Evolutionary conservation across 2,329 filamentous ascomycete genomes (phyloP).

Genomic region (Sclerotinia trifoliorum): DNA sequence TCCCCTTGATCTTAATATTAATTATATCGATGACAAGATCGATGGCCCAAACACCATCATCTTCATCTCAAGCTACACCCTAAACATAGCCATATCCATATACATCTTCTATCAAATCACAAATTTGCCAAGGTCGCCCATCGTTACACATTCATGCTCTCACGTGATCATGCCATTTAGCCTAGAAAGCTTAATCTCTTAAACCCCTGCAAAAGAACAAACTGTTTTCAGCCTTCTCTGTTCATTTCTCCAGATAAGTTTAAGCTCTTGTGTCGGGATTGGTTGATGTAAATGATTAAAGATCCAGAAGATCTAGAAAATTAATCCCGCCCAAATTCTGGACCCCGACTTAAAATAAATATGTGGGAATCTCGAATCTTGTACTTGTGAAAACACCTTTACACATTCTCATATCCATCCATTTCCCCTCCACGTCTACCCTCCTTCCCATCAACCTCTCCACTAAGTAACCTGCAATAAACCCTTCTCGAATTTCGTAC

Average conservation of each 20-base stretch:
- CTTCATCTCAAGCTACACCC: not conserved
- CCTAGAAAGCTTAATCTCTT: conserved; percentile 9
- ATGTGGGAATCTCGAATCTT: conserved; percentile 15
- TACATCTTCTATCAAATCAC: not conserved
- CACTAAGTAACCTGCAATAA: not conserved
- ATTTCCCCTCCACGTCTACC: not conserved
- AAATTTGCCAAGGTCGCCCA: not conserved
- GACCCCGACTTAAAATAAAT: conserved; percentile 8
- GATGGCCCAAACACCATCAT: too few relatives aligned
- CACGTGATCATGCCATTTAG: not conserved
- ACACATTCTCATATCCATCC: not conserved
- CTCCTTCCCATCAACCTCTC: not conserved
- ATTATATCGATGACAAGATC: too few relatives aligned
- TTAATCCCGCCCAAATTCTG: conserved; percentile 18
- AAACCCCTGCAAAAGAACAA: conserved; percentile 18
- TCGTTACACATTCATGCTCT: not conserved
- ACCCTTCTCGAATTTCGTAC: not conserved
- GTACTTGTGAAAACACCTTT: conserved; percentile 6
- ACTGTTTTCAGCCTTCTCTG: conserved; percentile 3
- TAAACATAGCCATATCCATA: not conserved
- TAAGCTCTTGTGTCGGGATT: conserved; percentile 21
- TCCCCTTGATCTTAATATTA: not conserved
- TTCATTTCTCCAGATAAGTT: conserved; percentile 21
- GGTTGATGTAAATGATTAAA: not conserved
- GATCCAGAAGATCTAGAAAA: conserved; percentile 12